A percentile compares a stretch with the other conserved stretches of the same genome.
Conservation (phyloP, 1,284 basidiomycete species). For the Rhodotorula sp. region DNA sequence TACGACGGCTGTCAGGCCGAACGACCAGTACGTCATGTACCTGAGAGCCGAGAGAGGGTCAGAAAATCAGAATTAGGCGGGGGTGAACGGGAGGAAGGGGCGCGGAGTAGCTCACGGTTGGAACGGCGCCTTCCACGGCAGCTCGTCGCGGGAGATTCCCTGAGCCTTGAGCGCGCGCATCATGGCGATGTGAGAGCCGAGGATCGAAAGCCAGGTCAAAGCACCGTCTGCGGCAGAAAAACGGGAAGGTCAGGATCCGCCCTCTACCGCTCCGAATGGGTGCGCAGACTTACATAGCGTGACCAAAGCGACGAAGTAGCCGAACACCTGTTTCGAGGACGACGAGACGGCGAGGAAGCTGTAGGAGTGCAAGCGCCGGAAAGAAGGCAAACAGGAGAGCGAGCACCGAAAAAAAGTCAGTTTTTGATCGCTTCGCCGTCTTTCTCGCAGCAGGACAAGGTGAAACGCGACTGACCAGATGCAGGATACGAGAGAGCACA, state of each 20-base stretch:
- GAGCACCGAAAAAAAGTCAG: no score
- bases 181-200: constrained; percentile 66
- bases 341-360: constrained; percentile 62
- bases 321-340: constrained; percentile 56
- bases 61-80: no score
- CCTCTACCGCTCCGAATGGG: not conserved
- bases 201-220: constrained; percentile 58
- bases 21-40: constrained; percentile 52
- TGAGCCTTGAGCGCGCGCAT: constrained; percentile 64
- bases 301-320: constrained; percentile 59
- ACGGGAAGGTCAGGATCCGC: not conserved
- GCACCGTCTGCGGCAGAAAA: constrained; percentile 47
- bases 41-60: not conserved
- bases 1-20: constrained; percentile 57
- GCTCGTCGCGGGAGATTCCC: constrained; percentile 60
- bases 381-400: not conserved
- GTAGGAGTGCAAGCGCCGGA: constrained; percentile 48
- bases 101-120: constrained; percentile 51
- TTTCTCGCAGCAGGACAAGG: not conserved
- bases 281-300: constrained; percentile 12
- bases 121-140: constrained; percentile 67
- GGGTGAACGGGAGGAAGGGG: not conserved
- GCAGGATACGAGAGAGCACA: constrained; percentile 47
- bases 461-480: constrained; percentile 47
- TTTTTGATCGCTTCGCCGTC: no score